Percentiles rank a stretch among this genome's conserved stretches.
phyloP scores from a whole-genome alignment of 2,329 filamentous ascomycete species.

The Cordyceps tenuipes region DNA sequence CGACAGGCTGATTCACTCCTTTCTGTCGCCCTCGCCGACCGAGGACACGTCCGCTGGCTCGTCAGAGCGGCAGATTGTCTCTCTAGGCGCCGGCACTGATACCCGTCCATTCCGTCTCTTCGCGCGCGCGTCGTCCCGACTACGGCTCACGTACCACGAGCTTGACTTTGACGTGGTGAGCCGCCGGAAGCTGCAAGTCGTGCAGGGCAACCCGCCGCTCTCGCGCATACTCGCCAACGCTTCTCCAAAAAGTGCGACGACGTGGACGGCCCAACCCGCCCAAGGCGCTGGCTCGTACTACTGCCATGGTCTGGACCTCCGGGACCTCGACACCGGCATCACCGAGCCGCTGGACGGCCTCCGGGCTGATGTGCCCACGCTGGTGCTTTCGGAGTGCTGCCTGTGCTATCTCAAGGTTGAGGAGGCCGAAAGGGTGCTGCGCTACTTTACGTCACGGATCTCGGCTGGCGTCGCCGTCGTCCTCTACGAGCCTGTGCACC shows the following conservation, averaged over 20 bases:
- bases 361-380: slow-evolving; percentile 58
- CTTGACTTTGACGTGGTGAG: slow-evolving; percentile 77
- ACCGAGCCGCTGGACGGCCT: slow-evolving; percentile 28
- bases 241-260: slow-evolving; percentile 21
- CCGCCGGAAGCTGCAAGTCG: slow-evolving; percentile 51
- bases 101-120: slow-evolving; percentile 77
- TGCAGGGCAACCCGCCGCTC: slow-evolving; percentile 38
- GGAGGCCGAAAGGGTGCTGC: slow-evolving; percentile 55
- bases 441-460: slow-evolving; percentile 52
- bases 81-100: slow-evolving; percentile 87
- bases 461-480: slow-evolving; percentile 46
- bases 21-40: slow-evolving; percentile 43
- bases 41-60: slow-evolving; percentile 16
- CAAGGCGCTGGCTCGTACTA: slow-evolving; percentile 37
- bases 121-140: slow-evolving; percentile 26
- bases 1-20: slow-evolving; percentile 65
- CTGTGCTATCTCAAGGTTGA: slow-evolving; percentile 72
- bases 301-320: slow-evolving; percentile 63
- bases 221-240: slow-evolving; percentile 30
- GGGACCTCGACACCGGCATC: slow-evolving; percentile 37
- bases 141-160: slow-evolving; percentile 70
- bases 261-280: slow-evolving; percentile 35
- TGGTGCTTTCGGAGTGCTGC: slow-evolving; percentile 92
- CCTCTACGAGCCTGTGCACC: slow-evolving; percentile 83
- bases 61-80: slow-evolving; percentile 66